Base-by-base conservation (phyloP, 192 early-diverging fungal genomes). In the Radiomyces spectabilis region DNA sequence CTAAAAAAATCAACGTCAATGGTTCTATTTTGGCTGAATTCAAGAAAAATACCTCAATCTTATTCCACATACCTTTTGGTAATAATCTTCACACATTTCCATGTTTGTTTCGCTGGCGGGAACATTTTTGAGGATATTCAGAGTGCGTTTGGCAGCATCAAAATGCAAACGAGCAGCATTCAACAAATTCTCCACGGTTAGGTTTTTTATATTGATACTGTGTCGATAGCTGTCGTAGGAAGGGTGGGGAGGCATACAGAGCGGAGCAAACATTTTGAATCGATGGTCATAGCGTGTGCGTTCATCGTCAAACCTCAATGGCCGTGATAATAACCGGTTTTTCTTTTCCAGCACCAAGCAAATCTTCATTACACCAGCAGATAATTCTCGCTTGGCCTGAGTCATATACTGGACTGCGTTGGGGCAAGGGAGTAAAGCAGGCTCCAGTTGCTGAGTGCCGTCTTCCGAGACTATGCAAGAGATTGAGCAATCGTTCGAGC, bases 251-350 rank as follows among this genome's bases (percentile, higher is more conserved):
- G 53, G 61, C 1, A 48, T 51, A 3, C 43, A 50, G 15, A 80
- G 29, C 4, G 57, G 21, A 7, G 47, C 54, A 66, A 80, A 77
- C 4, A 66, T 53, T 16, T 73, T 70, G 54, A 80, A 73, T 18
- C 78, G 63, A 33, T 77, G 78, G 4, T 25, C 35, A 38, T 55
- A 75, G 1, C 73, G 57, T 0, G 76, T 77, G 12, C 64, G 49
- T 19, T 72, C 57, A 51, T 80, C 61, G 41, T 80, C 73, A 39
- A 75, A 62, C 3, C 63, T 65, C 34, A 68, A 65, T 26, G 41
- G 44, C 12, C 50, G 55, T 10, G 56, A 33, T 22, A 61, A 54
- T 24, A 66, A 38, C 24, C 69, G 71, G 0, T 50, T 51, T 1
- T 57, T 42, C n/a, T 69, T 51, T 7, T 66, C 33, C 27, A 73